Evolutionary conservation across 2,329 filamentous ascomycete species (phyloP), one percentile per base, ranked within the genome.

Genomic region (Paraconiothyrium sp.): DNA sequence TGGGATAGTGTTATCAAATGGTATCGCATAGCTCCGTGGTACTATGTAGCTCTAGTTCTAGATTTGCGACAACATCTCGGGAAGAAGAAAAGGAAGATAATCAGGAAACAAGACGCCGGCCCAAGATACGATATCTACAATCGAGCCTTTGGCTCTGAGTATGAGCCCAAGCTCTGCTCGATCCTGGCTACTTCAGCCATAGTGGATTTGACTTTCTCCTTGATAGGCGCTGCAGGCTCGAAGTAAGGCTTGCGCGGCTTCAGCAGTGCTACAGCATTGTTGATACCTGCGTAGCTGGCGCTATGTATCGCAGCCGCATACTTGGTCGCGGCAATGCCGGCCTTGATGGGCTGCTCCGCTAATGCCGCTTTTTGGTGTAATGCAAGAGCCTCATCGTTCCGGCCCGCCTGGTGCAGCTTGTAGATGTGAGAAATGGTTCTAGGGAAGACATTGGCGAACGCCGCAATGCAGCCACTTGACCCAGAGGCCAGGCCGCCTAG

Each of bases 241-340:
- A 67, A 46, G 50, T 70, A 72, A 9, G 68, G 68, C 30, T 60
- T 59, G 10, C 60, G 58, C 44, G 68, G 68, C 55, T 59, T 62
- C 49, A 69, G 58, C 56, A 62, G 61, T 22, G 49, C 46, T 8
- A 57, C 64, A 2, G 68, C 67, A 24, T 67, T 56, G n/a, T 66
- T 60, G 1, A 87, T 70, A 6, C 65, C 86, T 5, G 81, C 83
- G 67, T 86, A 81, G 46, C 91, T 84, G 4, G 86, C 89, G 30
- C 86, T 86, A 65, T 84, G 86, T 16, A 87, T 75, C 1, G 86
- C 84, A 0, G 86, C 87, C 0, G 88, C 89, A 72, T 89, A 90
- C 78, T 91, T 91, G 30, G 86, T 87, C 2, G 83, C 81, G 11
- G 87, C 88, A 69, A 91, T 89, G 11, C 89, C 89, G 14, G 83